Base-by-base conservation (phyloP, 805 yeast genomes). In the Groenewaldozyma tartarivorans region DNA sequence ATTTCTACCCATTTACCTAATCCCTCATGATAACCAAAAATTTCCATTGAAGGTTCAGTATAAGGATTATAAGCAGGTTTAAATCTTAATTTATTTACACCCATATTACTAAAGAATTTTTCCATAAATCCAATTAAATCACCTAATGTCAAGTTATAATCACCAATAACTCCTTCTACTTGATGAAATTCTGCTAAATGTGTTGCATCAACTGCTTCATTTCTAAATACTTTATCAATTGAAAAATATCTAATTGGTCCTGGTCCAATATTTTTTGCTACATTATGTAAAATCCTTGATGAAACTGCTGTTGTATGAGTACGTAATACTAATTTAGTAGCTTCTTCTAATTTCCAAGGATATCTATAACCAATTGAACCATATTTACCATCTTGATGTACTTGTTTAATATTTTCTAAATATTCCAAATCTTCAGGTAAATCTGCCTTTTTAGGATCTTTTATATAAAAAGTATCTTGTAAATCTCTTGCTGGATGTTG, bases 401-500 rank as follows among this genome's bases (percentile, higher is more conserved):
- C 96, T 38, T 72, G 70, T 54, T 79, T 79, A 51, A 85, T 77
- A 60, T 83, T 82, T 26, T 79, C 72, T 75, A 85, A 74, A 68
- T 81, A 92, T 55, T 68, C 63, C 58, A 71, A 69, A 64, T 92
- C 98, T 50, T 78, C 77, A 40, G 97, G 98, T 53, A 72, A 69
- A 47, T 79, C 80, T 42, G 95, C 95, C 47, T 63, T 69, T 38
- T 67, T 70, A 26, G 99, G 99, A 60, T 92, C 97, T 61, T 88
- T 90, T 66, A 92, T 72, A 68, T 92, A 92, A 71, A 92, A 92
- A 45, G 99, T 92, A 67, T 92, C 99, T 67, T 92, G 99, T 62
- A 92, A 73, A 62, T 92, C 99, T 70, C 99, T 81, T 38, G 99
- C 99, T 15, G 99, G 98, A 68, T 92, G 99, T 69, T 92, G 97